Evolutionary conservation across 2,329 filamentous ascomycete genomes (phyloP).

Genomic region (Xylariomycetidae sp.): DNA sequence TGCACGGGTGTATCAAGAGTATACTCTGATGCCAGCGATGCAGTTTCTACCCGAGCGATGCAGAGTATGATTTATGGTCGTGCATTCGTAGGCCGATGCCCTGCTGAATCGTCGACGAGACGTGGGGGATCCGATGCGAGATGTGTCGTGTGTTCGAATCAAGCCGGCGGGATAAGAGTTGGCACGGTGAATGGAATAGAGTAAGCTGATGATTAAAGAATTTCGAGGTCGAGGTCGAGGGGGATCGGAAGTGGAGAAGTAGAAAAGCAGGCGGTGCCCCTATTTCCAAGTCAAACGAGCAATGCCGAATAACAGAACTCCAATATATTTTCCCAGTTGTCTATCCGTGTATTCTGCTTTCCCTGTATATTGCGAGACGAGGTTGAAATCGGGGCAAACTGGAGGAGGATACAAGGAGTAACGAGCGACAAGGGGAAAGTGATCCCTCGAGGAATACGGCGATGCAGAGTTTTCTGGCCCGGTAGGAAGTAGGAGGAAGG

Average conservation of each 20-base stretch:
- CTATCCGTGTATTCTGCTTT: slow-evolving; percentile 13
- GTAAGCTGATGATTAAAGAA: slow-evolving; percentile 6
- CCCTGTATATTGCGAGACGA: slow-evolving; percentile 6
- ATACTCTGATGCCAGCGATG: too few species aligned
- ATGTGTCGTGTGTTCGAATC: too few species aligned
- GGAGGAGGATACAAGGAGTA: slow-evolving; percentile 16
- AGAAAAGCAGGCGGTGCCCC: slow-evolving; percentile 1
- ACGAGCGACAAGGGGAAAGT: slow-evolving; percentile 23
- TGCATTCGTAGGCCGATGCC: too few species aligned
- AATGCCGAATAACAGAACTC: background rate
- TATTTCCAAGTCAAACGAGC: slow-evolving; percentile 1
- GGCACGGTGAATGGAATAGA: slow-evolving; percentile 3
- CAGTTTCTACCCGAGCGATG: too few species aligned
- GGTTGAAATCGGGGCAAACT: slow-evolving; percentile 5
- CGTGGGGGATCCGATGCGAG: too few species aligned
- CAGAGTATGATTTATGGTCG: too few species aligned
- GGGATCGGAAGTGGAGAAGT: slow-evolving; percentile 3
- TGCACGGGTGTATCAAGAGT: slow-evolving; percentile 6
- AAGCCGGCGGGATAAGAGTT: too few species aligned
- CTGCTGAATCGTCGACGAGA: too few species aligned
- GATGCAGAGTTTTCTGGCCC: background rate
- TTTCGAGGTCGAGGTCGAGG: slow-evolving; percentile 4
- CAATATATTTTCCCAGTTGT: slow-evolving; percentile 5
- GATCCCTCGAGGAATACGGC: slow-evolving; percentile 3
- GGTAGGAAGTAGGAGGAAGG: background rate